Conservation (phyloP, 768 basidiomycete genomes). For the Rhodotorula diobovata region DNA sequence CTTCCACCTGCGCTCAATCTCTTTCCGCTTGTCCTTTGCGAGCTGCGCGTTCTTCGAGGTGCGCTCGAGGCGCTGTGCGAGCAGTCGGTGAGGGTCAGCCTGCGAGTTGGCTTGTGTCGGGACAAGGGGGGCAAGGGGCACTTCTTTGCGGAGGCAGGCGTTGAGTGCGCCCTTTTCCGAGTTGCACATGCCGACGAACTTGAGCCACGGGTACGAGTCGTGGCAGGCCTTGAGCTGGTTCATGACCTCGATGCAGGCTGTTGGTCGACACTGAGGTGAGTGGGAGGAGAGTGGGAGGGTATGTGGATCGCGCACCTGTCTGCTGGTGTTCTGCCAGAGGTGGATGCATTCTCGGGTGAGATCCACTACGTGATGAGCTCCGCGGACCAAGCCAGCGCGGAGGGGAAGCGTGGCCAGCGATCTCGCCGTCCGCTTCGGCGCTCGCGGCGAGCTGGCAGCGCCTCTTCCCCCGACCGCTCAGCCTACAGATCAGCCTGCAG, state of each 20-base stretch:
- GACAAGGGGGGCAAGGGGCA: not conserved
- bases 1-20: conserved; percentile 23
- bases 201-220: conserved; percentile 25
- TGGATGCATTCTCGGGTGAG: conserved; percentile 22
- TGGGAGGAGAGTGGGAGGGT: not conserved
- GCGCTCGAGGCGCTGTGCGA: conserved; percentile 11
- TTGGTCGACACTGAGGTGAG: not conserved
- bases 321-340: conserved; percentile 35
- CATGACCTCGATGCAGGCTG: conserved; percentile 32
- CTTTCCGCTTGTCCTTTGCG: conserved; percentile 19
- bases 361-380: too few relatives aligned
- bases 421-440: too few relatives aligned
- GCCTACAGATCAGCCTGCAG: too few relatives aligned
- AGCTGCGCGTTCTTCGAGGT: conserved; percentile 8
- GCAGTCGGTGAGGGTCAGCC: not conserved
- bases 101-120: too few relatives aligned
- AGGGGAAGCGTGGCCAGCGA: too few relatives aligned
- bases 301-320: conserved; percentile 1
- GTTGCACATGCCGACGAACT: conserved; percentile 32
- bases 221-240: conserved; percentile 30
- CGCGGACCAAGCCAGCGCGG: too few relatives aligned
- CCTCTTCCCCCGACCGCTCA: too few relatives aligned
- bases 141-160: conserved; percentile 27
- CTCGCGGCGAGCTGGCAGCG: not conserved
- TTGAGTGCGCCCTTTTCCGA: conserved; percentile 31